Base-by-base conservation (phyloP, 768 basidiomycete species). In the Leccinum subgranulosum region DNA sequence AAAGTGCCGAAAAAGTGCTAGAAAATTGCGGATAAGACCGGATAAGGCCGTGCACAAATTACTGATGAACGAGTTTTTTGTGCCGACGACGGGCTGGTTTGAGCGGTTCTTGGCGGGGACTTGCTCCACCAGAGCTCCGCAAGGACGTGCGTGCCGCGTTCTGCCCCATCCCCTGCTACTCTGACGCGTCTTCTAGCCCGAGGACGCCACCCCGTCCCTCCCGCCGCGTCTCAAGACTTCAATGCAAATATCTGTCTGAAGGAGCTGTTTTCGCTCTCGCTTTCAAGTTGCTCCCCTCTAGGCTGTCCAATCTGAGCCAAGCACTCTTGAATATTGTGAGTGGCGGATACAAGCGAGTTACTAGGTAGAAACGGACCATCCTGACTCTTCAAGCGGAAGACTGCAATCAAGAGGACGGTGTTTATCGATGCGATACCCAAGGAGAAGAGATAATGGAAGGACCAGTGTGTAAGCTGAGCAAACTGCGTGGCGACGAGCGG, bases 401-500 rank as follows among this genome's bases (percentile, higher is more conserved):
- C 81, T 3, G 64, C 55, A 2, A 79, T 60, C 5, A 94, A 70
- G 4, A 84, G 52, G 12, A 79, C 39, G 1, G 80, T 75, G 60
- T 89, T 92, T 45, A 75, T 60, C 15, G 84, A 54, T 0, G 88
- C 84, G n/a, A 94, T 61, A 1, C 83, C 86, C 0, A 93, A 71
- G 0, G 90, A 90, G 1, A 75, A 75, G 9, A 93, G 77, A 65
- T 85, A 94, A 68, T 93, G 88, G 68, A 88, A 87, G 1, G 85
- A 88, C 92, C 92, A 94, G 33, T 74, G 79, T 0, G 61, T 69
- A 23, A 82, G 64, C 55, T 84, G 82, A 0, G 89, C 77, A 61
- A 95, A 94, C 56, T 92, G 88, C 0, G 94, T 95, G 0, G 92
- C 81, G 0, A 87, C 83, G 17, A 95, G 78, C 3, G 94, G 93